phyloP scores from a whole-genome alignment of 73 alveolate genomes.

The Paramecium primaurelia region DNA sequence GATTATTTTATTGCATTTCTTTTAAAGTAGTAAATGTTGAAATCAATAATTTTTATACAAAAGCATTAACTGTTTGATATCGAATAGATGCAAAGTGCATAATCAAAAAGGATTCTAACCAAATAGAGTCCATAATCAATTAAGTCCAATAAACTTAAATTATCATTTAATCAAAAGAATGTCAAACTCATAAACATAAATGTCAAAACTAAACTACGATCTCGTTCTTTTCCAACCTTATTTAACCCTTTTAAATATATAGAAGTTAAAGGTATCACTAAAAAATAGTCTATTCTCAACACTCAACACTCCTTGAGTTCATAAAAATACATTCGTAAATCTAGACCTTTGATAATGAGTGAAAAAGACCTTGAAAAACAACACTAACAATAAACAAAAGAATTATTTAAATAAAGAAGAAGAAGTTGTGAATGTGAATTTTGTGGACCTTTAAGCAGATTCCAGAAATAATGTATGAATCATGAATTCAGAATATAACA shows the following conservation, averaged over 20 bases:
- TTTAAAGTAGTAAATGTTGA: not conserved
- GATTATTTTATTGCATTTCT: not conserved
- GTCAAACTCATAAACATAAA: not conserved
- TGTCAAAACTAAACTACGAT: not conserved
- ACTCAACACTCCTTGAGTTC: not conserved
- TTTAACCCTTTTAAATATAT: not conserved
- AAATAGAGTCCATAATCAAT: not conserved
- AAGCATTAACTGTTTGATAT: not conserved
- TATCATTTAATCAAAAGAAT: not conserved
- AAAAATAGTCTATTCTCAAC: not conserved
- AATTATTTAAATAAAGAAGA: not conserved
- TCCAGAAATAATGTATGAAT: not conserved
- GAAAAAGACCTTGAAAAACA: not conserved
- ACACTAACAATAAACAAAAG: not conserved
- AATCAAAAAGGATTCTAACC: not conserved
- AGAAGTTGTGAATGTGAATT: constrained; percentile 12
- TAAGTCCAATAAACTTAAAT: not conserved
- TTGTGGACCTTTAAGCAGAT: not conserved
- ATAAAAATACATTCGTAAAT: not conserved
- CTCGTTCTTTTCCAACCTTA: not conserved
- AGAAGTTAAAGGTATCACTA: not conserved
- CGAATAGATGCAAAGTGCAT: not conserved
- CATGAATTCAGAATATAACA: not conserved
- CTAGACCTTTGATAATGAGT: not conserved
- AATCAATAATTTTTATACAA: not conserved